phyloP scores from a whole-genome alignment of 163 green algal species.

The Smithsoniella earleae region DNA sequence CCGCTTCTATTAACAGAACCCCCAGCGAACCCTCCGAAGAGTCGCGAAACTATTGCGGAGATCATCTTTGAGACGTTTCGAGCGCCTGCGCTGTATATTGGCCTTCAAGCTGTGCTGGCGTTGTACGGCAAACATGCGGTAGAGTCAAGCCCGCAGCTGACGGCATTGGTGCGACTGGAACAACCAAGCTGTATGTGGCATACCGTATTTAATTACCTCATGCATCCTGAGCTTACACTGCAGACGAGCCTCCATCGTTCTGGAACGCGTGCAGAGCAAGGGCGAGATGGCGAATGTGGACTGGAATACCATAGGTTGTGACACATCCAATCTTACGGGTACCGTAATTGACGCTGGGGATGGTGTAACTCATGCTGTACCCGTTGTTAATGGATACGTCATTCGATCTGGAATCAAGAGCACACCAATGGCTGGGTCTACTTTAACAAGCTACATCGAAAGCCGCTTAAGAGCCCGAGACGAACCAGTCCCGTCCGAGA shows the following conservation, averaged over 20 bases:
- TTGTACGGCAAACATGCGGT: constrained; percentile 55
- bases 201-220: background rate
- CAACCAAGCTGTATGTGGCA: background rate
- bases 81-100: constrained; percentile 44
- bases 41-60: constrained; percentile 33
- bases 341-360: constrained; percentile 69
- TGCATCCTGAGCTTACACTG: background rate
- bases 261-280: constrained; percentile 10
- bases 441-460: constrained; percentile 55
- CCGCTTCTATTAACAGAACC: constrained; percentile 38
- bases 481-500: constrained; percentile 53
- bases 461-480: constrained; percentile 45
- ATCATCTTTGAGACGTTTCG: constrained; percentile 41
- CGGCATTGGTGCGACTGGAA: constrained; percentile 15
- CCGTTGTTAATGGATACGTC: constrained; percentile 70
- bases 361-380: constrained; percentile 63
- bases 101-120: constrained; percentile 60
- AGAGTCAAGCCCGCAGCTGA: background rate
- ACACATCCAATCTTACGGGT: constrained; percentile 46
- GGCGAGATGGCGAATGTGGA: background rate
- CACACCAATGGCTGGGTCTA: constrained; percentile 58
- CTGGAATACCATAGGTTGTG: background rate
- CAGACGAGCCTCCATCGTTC: background rate
- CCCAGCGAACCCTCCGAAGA: constrained; percentile 31
- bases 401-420: constrained; percentile 49